These are phyloP conservation scores for Acanthamoeba pearcei DNA, from an alignment of 208 protist species.

Conservation along the genomic window DNA sequence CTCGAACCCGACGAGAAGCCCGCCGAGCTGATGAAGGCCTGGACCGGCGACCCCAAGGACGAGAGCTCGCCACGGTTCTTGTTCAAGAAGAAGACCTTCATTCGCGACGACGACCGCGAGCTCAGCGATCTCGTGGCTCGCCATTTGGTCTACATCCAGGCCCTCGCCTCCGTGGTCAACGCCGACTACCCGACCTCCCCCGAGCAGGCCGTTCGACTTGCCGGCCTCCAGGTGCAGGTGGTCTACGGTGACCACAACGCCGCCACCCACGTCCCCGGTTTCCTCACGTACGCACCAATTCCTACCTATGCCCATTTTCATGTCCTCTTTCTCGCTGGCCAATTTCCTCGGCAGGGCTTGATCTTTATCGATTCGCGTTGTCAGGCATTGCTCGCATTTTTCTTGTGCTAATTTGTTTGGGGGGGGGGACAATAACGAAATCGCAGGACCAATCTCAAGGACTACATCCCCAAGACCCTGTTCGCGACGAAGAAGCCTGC, in stretches of 20 bases:
- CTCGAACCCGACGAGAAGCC: conserved; percentile 77
- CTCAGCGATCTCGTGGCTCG: conserved; percentile 66
- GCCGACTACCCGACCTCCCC: conserved; percentile 70
- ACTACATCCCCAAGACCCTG: conserved; percentile 67
- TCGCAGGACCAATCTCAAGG: conserved; percentile 59
- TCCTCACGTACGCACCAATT: conserved; percentile 69
- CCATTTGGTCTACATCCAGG: conserved; percentile 74
- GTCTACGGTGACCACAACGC: conserved; percentile 78
- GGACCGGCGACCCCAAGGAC: conserved; percentile 70
- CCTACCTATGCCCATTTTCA: not conserved
- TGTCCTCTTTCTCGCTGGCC: too few relatives aligned
- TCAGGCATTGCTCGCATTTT: not conserved
- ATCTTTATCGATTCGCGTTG: not conserved
- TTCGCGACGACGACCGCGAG: conserved; percentile 75
- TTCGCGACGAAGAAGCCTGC: conserved; percentile 63
- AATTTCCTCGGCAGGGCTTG: not conserved
- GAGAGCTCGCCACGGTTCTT: conserved; percentile 51
- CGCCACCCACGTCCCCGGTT: conserved; percentile 67
- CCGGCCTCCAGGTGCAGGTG: conserved; percentile 75
- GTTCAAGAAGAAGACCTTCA: conserved; percentile 77
- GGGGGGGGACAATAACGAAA: not conserved
- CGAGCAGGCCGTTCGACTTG: conserved; percentile 66
- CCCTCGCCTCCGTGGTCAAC: conserved; percentile 61
- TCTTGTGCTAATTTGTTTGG: not conserved
- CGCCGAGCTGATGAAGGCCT: conserved; percentile 73